phyloP scores from a whole-genome alignment of 345 rosid species.

The Arabidopsis suecica region DNA sequence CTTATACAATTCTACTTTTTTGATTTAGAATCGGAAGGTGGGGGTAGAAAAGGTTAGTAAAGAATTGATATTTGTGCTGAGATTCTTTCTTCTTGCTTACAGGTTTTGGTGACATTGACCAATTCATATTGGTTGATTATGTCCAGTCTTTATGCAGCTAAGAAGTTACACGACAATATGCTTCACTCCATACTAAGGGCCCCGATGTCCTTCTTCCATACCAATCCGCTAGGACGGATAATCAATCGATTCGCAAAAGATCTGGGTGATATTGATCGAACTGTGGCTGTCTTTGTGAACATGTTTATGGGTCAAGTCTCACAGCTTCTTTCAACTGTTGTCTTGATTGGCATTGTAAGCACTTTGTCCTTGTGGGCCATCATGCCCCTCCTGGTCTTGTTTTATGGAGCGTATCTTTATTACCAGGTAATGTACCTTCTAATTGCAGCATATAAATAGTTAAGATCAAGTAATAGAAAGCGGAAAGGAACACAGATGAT shows the following conservation, averaged over 20 bases:
- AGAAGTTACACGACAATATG: conserved; percentile 87
- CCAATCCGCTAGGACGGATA: conserved; percentile 94
- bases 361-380: conserved; percentile 98
- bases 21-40: neutral
- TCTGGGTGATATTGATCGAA: conserved; percentile 95
- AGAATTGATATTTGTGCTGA: conserved; percentile 9
- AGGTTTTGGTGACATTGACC: conserved; percentile 82
- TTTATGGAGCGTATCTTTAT: conserved; percentile 90
- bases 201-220: conserved; percentile 96
- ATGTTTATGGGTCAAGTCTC: conserved; percentile 87
- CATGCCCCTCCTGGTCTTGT: conserved; percentile 92
- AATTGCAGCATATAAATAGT: neutral
- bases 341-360: conserved; percentile 95
- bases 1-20: conserved; percentile 5
- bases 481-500: neutral
- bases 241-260: conserved; percentile 98
- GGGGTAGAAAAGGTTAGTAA: neutral
- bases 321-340: conserved; percentile 94
- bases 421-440: conserved; percentile 56
- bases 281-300: conserved; percentile 72
- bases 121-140: conserved; percentile 95
- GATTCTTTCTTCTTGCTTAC: conserved; percentile 42
- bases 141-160: conserved; percentile 93
- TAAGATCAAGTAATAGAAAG: neutral
- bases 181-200: conserved; percentile 90